Evolutionary conservation across 1,284 basidiomycete genomes (phyloP), one percentile per base, ranked within the genome.

Genomic region (Boletus semigastroideus): DNA sequence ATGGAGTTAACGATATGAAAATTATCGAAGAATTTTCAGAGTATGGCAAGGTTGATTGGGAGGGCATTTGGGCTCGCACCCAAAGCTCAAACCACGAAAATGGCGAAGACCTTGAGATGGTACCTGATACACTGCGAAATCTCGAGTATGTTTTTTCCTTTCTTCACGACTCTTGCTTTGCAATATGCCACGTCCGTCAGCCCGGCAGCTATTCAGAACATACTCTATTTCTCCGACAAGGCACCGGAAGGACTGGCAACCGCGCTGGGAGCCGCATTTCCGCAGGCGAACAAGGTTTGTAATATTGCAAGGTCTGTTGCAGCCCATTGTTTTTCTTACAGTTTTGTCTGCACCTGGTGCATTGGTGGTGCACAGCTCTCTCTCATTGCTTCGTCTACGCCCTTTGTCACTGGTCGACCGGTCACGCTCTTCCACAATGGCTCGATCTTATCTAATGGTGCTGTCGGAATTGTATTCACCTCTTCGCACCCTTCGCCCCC

Each of bases 381-480:
- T 14, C 74, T 93, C 19, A 68, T 89, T 13, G 86, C 85, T 0
- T 78, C 90, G 0, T 86, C 88, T 0, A 95, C 93, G 0, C 92
- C 92, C 0, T 95, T 95, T 67, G 74, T 92, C 19, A 94, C 91
- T 0, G 90, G 90, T 11, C 75, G 87, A 19, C 87, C 88, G 2
- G 82, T 87, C 44, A 94, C 92, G 0, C 72, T 95, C 2, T 84
- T 93, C 58, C 71, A 80, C 56, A 80, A 84, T 47, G 72, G 74
- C 28, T 63, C 75, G 3, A 78, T 91, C 20, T 69, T 80, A 56
- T 81, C 79, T 0, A 71, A 79, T 1, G 93, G 93, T 6, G 86
- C 89, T 0, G 80, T 95, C 4, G 92, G 91, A 0, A 54, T 94
- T 10, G 88, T 82, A 2, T 56, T 92, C 49, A 67, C 64, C 31